Evolutionary conservation across 139 green algal species (phyloP).

Genomic region (Haematococcus lacustris): DNA sequence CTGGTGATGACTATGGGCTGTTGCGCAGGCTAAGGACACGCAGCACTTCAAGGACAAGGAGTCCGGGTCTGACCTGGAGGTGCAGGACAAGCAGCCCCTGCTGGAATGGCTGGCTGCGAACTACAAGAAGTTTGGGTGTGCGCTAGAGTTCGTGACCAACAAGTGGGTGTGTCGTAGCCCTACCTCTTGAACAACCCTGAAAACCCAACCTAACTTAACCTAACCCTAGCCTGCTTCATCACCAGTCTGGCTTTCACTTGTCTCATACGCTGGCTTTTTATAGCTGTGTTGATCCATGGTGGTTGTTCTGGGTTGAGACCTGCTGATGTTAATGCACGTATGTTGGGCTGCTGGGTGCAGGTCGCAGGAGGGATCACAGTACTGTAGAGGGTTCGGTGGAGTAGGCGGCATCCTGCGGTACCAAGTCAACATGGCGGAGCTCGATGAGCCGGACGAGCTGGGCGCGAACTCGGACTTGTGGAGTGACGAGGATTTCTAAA

Average conservation of each 20-base stretch:
- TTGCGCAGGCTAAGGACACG: slow-evolving; percentile 39
- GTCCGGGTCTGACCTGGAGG: slow-evolving; percentile 77
- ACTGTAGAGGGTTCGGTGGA: slow-evolving; percentile 94
- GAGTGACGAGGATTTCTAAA: slow-evolving; percentile 19
- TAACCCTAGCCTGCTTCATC: not conserved
- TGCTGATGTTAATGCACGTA: not conserved
- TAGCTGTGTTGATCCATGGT: not conserved
- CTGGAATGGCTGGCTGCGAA: slow-evolving; percentile 97
- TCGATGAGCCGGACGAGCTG: slow-evolving; percentile 23
- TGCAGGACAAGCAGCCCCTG: slow-evolving; percentile 83
- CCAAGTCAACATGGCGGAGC: slow-evolving; percentile 57
- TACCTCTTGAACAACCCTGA: not conserved
- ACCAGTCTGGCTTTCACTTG: not conserved
- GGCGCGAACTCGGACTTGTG: slow-evolving; percentile 13
- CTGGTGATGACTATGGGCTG: no score
- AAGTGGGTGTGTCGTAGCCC: slow-evolving; percentile 26
- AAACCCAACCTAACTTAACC: not conserved
- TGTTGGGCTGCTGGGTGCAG: slow-evolving; percentile 12
- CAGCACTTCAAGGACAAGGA: slow-evolving; percentile 86
- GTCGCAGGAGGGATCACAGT: slow-evolving; percentile 92
- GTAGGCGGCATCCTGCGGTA: slow-evolving; percentile 93
- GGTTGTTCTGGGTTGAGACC: not conserved
- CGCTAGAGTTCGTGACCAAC: slow-evolving; percentile 95
- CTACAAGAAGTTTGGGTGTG: slow-evolving; percentile 98
- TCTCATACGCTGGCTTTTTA: not conserved